Evolutionary conservation across 768 basidiomycete species (phyloP), one percentile per base, ranked within the genome.

Genomic region (Clavulina sp.): DNA sequence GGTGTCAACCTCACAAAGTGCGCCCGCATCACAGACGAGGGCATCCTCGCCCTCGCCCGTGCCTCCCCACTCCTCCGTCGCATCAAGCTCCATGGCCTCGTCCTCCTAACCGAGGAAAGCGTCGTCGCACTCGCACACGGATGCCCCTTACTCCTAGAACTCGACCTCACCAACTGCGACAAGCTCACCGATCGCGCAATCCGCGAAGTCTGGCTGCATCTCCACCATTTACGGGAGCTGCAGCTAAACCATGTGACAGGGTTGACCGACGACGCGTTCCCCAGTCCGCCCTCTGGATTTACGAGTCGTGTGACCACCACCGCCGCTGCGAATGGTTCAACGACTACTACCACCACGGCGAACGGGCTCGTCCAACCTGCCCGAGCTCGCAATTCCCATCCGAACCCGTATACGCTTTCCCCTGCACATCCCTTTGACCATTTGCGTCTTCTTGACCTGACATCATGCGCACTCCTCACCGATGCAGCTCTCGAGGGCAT

Each of bases 1-100:
- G 95, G 93, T 34, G 78, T 97, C 63, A 97, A 96, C 63, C 69
- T 97, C 38, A 76, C 77, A 24, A 81, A 81, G 5, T 97, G 95
- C 68, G 78, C 73, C 59, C 71, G 72, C 52, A 74, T 97, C 43
- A 80, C 85, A 26, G 86, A 96, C 60, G 60, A 68, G 30, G 87
- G 84, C 13, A 67, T 99, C 47, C 64, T 78, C 49, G 80, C 83
- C 2, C 70, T 97, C 32, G 91, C 91, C 2, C 60, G 66, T 34
- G 71, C 76, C 48, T 88, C 85, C 61, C 78, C 78, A 3, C 68
- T 81, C 32, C 75, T 99, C 34, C 78, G 89, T 49, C 75, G 95
- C 55, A 84, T 96, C 64, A 96, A 97, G 66, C 72, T 97, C 51
- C 81, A 79, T 58, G 78, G 79, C 49, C 73, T 92, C 40, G 76